Evolutionary conservation across 1,284 basidiomycete species (phyloP).

Genomic region (Testicularia cyperi): DNA sequence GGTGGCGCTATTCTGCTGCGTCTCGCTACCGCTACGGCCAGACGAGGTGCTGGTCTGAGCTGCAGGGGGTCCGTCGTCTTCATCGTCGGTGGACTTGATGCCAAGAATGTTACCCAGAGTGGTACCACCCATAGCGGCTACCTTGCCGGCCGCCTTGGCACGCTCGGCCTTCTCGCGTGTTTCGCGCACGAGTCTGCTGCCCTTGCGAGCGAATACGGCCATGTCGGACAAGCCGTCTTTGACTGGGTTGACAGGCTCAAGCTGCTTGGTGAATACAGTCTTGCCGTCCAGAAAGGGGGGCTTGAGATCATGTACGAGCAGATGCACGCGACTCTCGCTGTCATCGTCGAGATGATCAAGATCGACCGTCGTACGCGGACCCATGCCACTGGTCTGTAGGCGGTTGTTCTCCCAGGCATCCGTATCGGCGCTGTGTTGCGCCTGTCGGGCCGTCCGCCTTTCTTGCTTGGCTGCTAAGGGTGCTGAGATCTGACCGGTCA

Average conservation of each 20-base stretch:
- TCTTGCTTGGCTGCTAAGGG: conserved; percentile 33
- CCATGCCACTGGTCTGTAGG: conserved; percentile 91
- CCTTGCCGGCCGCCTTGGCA: conserved; percentile 74
- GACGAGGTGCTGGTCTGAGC: not conserved
- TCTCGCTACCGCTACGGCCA: not conserved
- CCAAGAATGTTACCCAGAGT: conserved; percentile 95
- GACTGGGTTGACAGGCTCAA: conserved; percentile 96
- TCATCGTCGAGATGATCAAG: conserved; percentile 75
- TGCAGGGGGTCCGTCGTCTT: conserved; percentile 14
- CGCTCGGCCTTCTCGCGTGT: conserved; percentile 93
- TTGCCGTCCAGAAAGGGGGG: conserved; percentile 97
- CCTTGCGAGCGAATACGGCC: conserved; percentile 93
- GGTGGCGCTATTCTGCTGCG: conserved; percentile 55
- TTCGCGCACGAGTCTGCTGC: conserved; percentile 87
- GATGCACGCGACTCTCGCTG: conserved; percentile 92
- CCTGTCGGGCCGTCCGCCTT: conserved; percentile 59
- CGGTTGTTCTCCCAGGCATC: conserved; percentile 98
- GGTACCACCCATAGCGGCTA: conserved; percentile 88
- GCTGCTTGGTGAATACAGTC: conserved; percentile 91
- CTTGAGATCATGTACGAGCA: conserved; percentile 94
- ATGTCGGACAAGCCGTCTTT: conserved; percentile 90
- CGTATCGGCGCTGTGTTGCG: conserved; percentile 78
- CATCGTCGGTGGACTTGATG: conserved; percentile 84
- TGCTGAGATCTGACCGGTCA: conserved; percentile 64
- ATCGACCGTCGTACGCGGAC: conserved; percentile 76